Conservation (phyloP, 345 rosid genomes). For the Aquilaria malaccensis region DNA sequence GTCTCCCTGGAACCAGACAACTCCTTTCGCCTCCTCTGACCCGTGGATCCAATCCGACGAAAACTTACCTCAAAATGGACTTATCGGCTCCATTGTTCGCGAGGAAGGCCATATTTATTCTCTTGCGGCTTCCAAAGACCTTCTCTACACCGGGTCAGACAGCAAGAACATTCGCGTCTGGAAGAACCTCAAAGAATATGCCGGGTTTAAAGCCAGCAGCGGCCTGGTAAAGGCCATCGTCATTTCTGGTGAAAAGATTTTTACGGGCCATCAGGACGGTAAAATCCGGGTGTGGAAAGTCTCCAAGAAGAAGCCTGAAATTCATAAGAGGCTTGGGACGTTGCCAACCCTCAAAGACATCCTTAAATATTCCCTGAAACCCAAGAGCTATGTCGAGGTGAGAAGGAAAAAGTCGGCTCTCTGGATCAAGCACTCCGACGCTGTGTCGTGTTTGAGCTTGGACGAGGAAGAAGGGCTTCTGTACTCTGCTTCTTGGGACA, state of each 20-base stretch:
- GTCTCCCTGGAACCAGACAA: constrained; percentile 93
- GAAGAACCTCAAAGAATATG: constrained; percentile 83
- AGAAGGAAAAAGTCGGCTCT: constrained; percentile 56
- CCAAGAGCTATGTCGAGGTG: constrained; percentile 74
- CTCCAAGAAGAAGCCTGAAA: constrained; percentile 49
- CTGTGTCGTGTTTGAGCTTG: constrained; percentile 75
- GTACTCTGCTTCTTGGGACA: constrained; percentile 92
- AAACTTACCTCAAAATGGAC: constrained; percentile 39
- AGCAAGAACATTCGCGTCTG: constrained; percentile 90
- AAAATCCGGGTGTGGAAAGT: constrained; percentile 89
- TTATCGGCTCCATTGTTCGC: constrained; percentile 80
- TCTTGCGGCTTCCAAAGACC: constrained; percentile 71
- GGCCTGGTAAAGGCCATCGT: constrained; percentile 90
- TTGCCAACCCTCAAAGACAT: constrained; percentile 86
- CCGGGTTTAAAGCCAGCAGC: constrained; percentile 86
- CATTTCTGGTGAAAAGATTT: constrained; percentile 67
- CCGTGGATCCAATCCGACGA: constrained; percentile 44
- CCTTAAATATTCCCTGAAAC: constrained; percentile 76
- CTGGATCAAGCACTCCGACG: constrained; percentile 94
- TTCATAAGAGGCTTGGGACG: constrained; percentile 72
- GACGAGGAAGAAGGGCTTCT: constrained; percentile 54
- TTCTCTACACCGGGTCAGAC: constrained; percentile 25
- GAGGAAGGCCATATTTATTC: constrained; percentile 97
- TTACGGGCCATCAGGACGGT: constrained; percentile 94
- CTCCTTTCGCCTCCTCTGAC: constrained; percentile 34